These are phyloP conservation scores for Astrocystis sublimbata DNA, from an alignment of 495 filamentous ascomycete species.

Conservation along the genomic window DNA sequence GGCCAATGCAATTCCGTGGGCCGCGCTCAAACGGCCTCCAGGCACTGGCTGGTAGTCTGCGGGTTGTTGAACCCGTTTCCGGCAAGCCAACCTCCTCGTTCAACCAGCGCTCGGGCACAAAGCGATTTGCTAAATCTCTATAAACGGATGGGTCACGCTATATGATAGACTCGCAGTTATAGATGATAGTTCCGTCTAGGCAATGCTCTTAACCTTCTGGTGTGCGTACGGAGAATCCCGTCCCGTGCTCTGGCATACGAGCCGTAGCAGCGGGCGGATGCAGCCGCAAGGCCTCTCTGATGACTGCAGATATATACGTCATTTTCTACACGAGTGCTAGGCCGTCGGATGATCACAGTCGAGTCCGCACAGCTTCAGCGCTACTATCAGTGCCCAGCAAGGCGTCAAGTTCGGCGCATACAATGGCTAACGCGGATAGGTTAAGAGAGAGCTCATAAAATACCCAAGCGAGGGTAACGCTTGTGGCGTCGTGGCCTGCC, in stretches of 20 bases:
- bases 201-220: conserved; percentile 57
- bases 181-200: conserved; percentile 47
- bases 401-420: conserved; percentile 43
- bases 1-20: conserved; percentile 48
- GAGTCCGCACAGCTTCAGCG: conserved; percentile 13
- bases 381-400: conserved; percentile 9
- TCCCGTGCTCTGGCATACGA: conserved; percentile 25
- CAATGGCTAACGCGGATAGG: conserved; percentile 28
- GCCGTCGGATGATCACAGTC: conserved; percentile 18
- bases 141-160: conserved; percentile 57
- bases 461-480: conserved; percentile 24
- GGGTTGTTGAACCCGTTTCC: neutral
- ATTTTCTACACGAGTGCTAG: conserved; percentile 41
- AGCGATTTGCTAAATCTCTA: conserved; percentile 49
- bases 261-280: conserved; percentile 32
- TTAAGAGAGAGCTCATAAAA: conserved; percentile 41
- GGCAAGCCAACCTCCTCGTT: conserved; percentile 30
- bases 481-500: conserved; percentile 39
- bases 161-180: conserved; percentile 43
- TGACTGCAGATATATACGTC: conserved; percentile 40
- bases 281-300: conserved; percentile 46
- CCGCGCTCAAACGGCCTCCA: conserved; percentile 49
- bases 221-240: conserved; percentile 32
- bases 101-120: conserved; percentile 56
- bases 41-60: conserved; percentile 17